phyloP scores from a whole-genome alignment of 768 basidiomycete genomes.

The Mrakia blollopis region DNA sequence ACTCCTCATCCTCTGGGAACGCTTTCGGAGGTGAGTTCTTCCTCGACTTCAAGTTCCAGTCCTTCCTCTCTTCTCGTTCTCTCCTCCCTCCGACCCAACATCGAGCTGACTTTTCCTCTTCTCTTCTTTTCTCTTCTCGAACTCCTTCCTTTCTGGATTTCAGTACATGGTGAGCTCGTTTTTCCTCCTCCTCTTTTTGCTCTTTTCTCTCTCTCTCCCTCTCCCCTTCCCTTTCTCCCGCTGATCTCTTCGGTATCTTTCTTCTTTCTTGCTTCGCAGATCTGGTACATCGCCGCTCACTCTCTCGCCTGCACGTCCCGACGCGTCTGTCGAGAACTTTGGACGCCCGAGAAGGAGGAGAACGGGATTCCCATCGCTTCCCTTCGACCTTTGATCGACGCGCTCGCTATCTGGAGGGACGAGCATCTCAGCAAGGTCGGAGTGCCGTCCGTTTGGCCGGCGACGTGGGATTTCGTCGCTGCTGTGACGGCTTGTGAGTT shows the following conservation, averaged over 20 bases:
- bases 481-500: conserved; percentile 61
- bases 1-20: conserved; percentile 24
- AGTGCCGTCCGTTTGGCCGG: conserved; percentile 76
- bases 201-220: no score
- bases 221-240: neutral
- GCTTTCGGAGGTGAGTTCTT: conserved; percentile 21
- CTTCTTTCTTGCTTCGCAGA: conserved; percentile 37
- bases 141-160: no score
- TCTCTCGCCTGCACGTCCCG: conserved; percentile 78
- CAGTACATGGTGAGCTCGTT: conserved; percentile 6
- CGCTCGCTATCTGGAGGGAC: conserved; percentile 68
- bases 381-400: conserved; percentile 55
- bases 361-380: conserved; percentile 70
- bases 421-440: conserved; percentile 71
- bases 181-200: neutral
- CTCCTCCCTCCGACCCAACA: no score
- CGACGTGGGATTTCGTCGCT: conserved; percentile 83
- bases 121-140: neutral
- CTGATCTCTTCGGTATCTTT: neutral
- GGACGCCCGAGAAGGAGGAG: conserved; percentile 68
- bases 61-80: no score
- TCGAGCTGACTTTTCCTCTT: neutral
- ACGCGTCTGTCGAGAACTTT: conserved; percentile 72
- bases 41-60: no score
- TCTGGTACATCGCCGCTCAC: conserved; percentile 76